Base-by-base conservation (phyloP, 2,329 filamentous ascomycete genomes). In the Teratosphaeria epicoccoides region DNA sequence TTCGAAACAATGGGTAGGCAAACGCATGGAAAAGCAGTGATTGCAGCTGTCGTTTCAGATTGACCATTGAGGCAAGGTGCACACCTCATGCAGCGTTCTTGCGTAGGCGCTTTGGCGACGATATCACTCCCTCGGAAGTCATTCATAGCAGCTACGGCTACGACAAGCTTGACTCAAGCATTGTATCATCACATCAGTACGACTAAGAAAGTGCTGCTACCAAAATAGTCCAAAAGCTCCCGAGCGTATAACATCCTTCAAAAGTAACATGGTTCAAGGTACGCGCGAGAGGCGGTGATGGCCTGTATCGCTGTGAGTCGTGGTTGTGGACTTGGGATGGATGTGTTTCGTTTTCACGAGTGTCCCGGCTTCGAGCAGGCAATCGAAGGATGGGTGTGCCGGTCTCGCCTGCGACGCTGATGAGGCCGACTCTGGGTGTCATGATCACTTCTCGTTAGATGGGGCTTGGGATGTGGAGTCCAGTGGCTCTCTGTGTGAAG, bases 381-480 rank as follows among this genome's bases (percentile, higher is more conserved):
- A 70, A 11, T 73, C 55, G 14, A 72, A n/a, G 54, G 24, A 75
- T 69, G 1, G 67, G 68, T 0, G 50, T 51, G 11, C 72, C 73
- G 0, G 72, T 75, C 28, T 66, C 62, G 9, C 73, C 73, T 7
- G 72, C 70, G 4, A 71, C 72, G n/a, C 73, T 72, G 4, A 61
- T 23, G 28, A 60, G 33, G 28, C 50, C 57, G 40, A 59, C 52
- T n/a, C 29, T 49, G 5, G 44, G 49, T 6, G 54, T 40, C 54
- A 58, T 59, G 2, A 3, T 9, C n/a, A 17, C 3, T 20, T 6
- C 14, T 20, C 14, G 4, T 5, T 7, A 5, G n/a, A 40, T 40
- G 33, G 10, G 14, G 33, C 33, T 40, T 2, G n/a, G 14, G n/a
- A 20, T 40, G n/a, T 40, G 14, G n/a, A 17, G 4, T 40, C 33